Conservation (phyloP, 108 stramenopile species). For the Heterococcus sp. region DNA sequence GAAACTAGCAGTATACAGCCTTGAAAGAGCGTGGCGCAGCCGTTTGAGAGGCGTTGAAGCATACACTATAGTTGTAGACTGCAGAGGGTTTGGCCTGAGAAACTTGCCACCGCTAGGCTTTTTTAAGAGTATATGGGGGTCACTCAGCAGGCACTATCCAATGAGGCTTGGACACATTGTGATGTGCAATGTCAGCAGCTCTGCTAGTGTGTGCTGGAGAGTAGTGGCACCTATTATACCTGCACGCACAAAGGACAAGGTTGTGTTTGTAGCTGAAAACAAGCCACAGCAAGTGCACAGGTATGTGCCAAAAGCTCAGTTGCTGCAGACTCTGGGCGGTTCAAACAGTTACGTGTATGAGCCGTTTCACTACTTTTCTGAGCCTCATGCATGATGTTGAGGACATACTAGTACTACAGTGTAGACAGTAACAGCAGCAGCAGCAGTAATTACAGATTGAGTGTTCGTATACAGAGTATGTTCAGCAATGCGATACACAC, state of each 20-base stretch:
- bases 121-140: slow-evolving; percentile 17
- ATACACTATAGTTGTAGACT: slow-evolving; percentile 42
- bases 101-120: slow-evolving; percentile 21
- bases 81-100: slow-evolving; percentile 25
- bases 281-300: neutral
- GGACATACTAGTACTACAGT: no score
- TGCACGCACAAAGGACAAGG: slow-evolving; percentile 33
- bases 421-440: no score
- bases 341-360: neutral
- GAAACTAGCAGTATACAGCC: slow-evolving; percentile 5
- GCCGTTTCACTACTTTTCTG: neutral
- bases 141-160: slow-evolving; percentile 31
- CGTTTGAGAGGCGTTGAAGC: slow-evolving; percentile 18
- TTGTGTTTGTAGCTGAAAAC: neutral
- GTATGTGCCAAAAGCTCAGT: neutral
- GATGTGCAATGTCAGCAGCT: slow-evolving; percentile 16
- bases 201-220: slow-evolving; percentile 38
- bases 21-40: slow-evolving; percentile 23
- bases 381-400: neutral
- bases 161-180: slow-evolving; percentile 38
- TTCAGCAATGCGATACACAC: no score
- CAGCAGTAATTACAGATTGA: no score
- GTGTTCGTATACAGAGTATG: no score
- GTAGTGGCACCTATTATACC: slow-evolving; percentile 19
- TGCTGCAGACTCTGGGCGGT: neutral